Conservation (phyloP, 228 moss, liverwort and hornwort species). For the Sphagnum fallax region DNA sequence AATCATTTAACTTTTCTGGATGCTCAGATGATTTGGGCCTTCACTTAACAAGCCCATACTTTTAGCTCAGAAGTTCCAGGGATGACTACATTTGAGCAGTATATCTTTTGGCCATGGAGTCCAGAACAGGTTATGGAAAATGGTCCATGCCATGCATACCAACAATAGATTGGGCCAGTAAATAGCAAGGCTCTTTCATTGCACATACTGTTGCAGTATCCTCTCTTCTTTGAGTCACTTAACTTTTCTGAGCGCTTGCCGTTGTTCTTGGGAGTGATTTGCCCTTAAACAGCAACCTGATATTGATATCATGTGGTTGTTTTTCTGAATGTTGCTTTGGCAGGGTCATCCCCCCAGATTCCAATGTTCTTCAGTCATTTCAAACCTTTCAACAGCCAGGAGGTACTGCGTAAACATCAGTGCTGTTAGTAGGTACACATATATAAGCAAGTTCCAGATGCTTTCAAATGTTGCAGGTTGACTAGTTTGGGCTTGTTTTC, state of each 20-base stretch:
- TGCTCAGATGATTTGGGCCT: too few species aligned
- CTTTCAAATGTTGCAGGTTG: not conserved
- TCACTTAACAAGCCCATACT: too few species aligned
- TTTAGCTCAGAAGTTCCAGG: too few species aligned
- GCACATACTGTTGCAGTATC: too few species aligned
- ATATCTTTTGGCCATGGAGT: too few species aligned
- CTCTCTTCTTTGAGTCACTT: too few species aligned
- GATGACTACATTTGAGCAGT: too few species aligned
- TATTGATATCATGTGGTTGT: not conserved
- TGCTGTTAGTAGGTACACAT: not conserved
- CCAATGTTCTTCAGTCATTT: constrained; percentile 1
- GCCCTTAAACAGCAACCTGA: not conserved
- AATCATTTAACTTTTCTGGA: too few species aligned
- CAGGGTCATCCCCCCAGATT: constrained; percentile 7
- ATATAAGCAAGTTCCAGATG: not conserved
- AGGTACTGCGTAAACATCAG: not conserved
- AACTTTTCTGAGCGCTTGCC: too few species aligned
- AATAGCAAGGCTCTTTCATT: not conserved
- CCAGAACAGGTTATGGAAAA: too few species aligned
- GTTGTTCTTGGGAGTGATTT: too few species aligned
- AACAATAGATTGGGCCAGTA: not conserved
- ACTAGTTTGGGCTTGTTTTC: not conserved
- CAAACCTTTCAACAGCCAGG: not conserved
- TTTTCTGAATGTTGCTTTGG: not conserved
- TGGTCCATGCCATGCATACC: not conserved